These are phyloP conservation scores for Termitomyces titanicus DNA, from an alignment of 768 basidiomycete species.

Conservation along the genomic window DNA sequence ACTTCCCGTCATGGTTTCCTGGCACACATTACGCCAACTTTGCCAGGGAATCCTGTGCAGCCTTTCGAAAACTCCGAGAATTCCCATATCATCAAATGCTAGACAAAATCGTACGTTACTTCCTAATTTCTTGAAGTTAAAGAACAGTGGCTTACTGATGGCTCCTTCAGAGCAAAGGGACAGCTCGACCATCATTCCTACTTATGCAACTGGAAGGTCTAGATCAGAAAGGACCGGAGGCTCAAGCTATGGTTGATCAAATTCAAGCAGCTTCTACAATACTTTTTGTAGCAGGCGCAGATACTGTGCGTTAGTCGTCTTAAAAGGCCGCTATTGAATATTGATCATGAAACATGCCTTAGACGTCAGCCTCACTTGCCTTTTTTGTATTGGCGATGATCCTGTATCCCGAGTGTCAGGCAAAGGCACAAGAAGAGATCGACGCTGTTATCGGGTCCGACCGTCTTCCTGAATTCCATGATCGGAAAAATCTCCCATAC, in stretches of 20 bases:
- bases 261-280: slow-evolving; percentile 9
- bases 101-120: slow-evolving; percentile 11
- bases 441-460: slow-evolving; percentile 20
- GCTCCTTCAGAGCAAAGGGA: slow-evolving; percentile 5
- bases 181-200: slow-evolving; percentile 14
- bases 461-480: slow-evolving; percentile 23
- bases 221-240: background rate
- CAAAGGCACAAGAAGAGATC: slow-evolving; percentile 25
- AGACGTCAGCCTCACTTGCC: slow-evolving; percentile 23
- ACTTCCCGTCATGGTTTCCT: slow-evolving; percentile 24
- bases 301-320: slow-evolving; percentile 9
- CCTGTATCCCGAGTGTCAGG: slow-evolving; percentile 23
- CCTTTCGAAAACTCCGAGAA: slow-evolving; percentile 12
- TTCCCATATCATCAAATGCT: slow-evolving; percentile 15
- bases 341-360: background rate
- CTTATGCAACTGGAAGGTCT: slow-evolving; percentile 9
- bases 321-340: background rate
- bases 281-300: slow-evolving; percentile 12
- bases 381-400: slow-evolving; percentile 26
- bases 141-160: background rate
- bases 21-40: slow-evolving; percentile 16
- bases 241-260: background rate
- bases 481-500: slow-evolving; percentile 19
- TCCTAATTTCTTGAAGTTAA: background rate
- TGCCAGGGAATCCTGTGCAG: slow-evolving; percentile 8